phyloP scores from a whole-genome alignment of 768 basidiomycete species.

The Sistotremastrum niveocremeum region DNA sequence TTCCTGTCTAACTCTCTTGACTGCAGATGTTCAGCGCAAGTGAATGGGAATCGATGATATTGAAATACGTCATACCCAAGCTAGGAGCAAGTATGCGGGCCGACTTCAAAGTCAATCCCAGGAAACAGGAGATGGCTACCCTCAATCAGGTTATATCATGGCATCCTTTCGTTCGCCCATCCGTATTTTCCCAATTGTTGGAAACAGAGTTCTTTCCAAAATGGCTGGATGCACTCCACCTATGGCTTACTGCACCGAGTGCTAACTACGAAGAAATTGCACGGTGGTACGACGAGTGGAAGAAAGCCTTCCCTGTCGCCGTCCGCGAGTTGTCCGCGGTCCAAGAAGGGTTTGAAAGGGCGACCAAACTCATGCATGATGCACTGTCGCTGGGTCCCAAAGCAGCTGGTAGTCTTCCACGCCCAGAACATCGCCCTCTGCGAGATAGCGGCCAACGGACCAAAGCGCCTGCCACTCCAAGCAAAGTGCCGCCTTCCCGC shows the following conservation, averaged over 20 bases:
- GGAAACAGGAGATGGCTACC: constrained; percentile 77
- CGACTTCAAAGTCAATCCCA: constrained; percentile 83
- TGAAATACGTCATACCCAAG: constrained; percentile 88
- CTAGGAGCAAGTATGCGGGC: constrained; percentile 71
- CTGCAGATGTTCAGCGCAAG: constrained; percentile 53
- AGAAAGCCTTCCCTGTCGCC: constrained; percentile 55
- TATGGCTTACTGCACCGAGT: constrained; percentile 85
- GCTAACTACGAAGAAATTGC: constrained; percentile 88
- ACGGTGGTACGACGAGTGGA: constrained; percentile 91
- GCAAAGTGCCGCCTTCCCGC: constrained; percentile 30
- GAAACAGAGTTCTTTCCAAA: constrained; percentile 94
- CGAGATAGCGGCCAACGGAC: constrained; percentile 27
- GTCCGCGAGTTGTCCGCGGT: constrained; percentile 56
- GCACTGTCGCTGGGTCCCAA: constrained; percentile 79
- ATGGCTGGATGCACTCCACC: constrained; percentile 82
- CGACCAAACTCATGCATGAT: constrained; percentile 87
- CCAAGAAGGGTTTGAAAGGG: constrained; percentile 70
- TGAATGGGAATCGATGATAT: constrained; percentile 86
- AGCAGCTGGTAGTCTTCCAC: constrained; percentile 51
- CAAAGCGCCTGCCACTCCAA: constrained; percentile 19
- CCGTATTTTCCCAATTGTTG: constrained; percentile 71
- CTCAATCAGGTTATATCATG: constrained; percentile 67
- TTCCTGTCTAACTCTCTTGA: not conserved
- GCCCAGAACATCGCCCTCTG: constrained; percentile 41
- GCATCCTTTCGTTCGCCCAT: constrained; percentile 56